Conservation (phyloP, 2,329 filamentous ascomycete species). For the Camptophora hylomeconis region DNA sequence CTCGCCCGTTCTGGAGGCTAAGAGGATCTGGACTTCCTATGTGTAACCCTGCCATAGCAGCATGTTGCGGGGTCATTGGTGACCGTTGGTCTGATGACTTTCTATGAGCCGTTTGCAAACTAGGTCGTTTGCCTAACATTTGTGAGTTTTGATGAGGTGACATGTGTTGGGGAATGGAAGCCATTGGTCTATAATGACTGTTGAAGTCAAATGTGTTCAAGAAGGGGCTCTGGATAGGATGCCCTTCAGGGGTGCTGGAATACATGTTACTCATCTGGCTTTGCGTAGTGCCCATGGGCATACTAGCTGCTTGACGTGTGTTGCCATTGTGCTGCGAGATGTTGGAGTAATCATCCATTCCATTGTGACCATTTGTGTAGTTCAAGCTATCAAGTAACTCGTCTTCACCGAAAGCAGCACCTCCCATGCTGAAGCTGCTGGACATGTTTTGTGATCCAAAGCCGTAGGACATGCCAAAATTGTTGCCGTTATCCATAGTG, state of each 20-base stretch:
- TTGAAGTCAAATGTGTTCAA: conserved; percentile 61
- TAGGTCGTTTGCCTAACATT: conserved; percentile 48
- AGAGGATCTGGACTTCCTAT: conserved; percentile 59
- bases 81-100: conserved; percentile 63
- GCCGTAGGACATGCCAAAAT: conserved; percentile 39
- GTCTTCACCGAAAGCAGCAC: conserved; percentile 65
- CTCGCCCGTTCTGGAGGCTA: conserved; percentile 57
- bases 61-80: conserved; percentile 80
- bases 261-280: conserved; percentile 60
- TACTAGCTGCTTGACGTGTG: conserved; percentile 40
- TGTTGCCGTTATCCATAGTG: conserved; percentile 45
- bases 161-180: conserved; percentile 29
- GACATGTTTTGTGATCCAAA: conserved; percentile 53
- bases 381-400: conserved; percentile 66
- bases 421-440: conserved; percentile 63
- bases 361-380: conserved; percentile 9
- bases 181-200: conserved; percentile 56
- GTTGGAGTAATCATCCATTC: conserved; percentile 12
- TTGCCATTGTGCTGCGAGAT: conserved; percentile 29
- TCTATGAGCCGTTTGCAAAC: conserved; percentile 53
- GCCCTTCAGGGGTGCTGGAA: conserved; percentile 82
- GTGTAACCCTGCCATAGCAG: conserved; percentile 57
- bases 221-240: conserved; percentile 85
- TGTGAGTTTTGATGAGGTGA: conserved; percentile 17
- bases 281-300: conserved; percentile 52